Percentiles rank a stretch among this genome's conserved stretches.
Conservation (phyloP, 164 flowering plant genomes). For the Aristolochia californica region DNA sequence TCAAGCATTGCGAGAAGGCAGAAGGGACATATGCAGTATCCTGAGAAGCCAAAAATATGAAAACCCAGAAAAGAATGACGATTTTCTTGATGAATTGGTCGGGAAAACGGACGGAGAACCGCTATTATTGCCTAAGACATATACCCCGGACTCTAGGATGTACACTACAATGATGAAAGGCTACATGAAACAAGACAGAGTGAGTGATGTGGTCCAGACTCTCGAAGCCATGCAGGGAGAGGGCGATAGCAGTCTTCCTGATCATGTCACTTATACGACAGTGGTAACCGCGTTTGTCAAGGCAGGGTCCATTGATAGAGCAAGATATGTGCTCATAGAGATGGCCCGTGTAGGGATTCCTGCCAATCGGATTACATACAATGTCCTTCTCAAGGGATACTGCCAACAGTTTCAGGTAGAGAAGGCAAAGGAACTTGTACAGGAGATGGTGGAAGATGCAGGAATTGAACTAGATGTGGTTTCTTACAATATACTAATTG, state of each 20-base stretch:
- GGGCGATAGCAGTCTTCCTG: constrained; percentile 68
- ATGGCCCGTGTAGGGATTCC: constrained; percentile 66
- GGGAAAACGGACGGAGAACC: constrained; percentile 25
- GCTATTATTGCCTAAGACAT: constrained; percentile 43
- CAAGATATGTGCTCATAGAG: constrained; percentile 66
- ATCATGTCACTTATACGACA: constrained; percentile 84
- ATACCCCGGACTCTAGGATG: constrained; percentile 59
- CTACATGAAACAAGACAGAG: constrained; percentile 72
- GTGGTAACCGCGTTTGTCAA: constrained; percentile 79
- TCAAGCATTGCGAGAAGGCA: constrained; percentile 84
- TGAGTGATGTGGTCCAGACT: constrained; percentile 58
- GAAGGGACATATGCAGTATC: constrained; percentile 56
- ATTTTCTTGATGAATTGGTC: constrained; percentile 54
- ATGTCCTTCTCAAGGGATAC: constrained; percentile 87
- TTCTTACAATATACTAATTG: constrained; percentile 79
- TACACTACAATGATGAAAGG: constrained; percentile 97
- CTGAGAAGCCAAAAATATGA: constrained; percentile 33
- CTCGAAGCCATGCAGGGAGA: constrained; percentile 86
- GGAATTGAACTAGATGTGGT: constrained; percentile 78
- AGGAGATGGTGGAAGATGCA: constrained; percentile 53
- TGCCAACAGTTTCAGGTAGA: constrained; percentile 71
- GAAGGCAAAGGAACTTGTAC: constrained; percentile 58
- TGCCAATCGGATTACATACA: constrained; percentile 82
- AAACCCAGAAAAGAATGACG: constrained; percentile 9
- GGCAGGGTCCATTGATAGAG: constrained; percentile 73